These are phyloP conservation scores for Mortierella sp. DNA, from an alignment of 371 early-diverging fungal species.

Conservation along the genomic window DNA sequence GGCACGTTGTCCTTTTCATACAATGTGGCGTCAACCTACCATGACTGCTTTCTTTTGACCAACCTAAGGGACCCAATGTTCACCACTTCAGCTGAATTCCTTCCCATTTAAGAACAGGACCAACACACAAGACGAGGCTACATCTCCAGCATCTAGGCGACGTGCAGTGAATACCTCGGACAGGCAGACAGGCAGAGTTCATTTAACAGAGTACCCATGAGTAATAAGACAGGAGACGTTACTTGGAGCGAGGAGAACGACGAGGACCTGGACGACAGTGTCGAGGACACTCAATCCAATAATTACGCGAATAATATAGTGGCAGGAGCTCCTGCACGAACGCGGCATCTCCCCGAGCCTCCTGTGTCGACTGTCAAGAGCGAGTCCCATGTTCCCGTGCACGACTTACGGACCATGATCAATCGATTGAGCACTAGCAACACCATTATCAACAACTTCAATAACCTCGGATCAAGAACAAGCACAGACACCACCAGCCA, in stretches of 20 bases:
- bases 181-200: background rate
- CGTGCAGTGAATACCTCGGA: background rate
- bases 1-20: background rate
- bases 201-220: background rate
- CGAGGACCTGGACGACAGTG: background rate
- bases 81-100: too few species aligned
- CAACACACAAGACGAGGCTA: background rate
- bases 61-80: too few species aligned
- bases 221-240: background rate
- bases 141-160: background rate
- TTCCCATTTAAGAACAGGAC: background rate
- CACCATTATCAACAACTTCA: background rate
- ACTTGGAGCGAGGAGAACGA: background rate
- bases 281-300: background rate
- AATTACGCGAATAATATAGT: background rate
- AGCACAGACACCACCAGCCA: background rate
- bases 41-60: slow-evolving; percentile 6
- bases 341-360: background rate
- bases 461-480: background rate
- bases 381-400: background rate
- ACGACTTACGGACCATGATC: background rate
- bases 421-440: background rate
- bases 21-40: background rate
- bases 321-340: background rate
- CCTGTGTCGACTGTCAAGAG: background rate